A percentile compares a stretch with the other conserved stretches of the same genome.
Conservation (phyloP, 108 stramenopile genomes). For the Mediolabrus comicus region DNA sequence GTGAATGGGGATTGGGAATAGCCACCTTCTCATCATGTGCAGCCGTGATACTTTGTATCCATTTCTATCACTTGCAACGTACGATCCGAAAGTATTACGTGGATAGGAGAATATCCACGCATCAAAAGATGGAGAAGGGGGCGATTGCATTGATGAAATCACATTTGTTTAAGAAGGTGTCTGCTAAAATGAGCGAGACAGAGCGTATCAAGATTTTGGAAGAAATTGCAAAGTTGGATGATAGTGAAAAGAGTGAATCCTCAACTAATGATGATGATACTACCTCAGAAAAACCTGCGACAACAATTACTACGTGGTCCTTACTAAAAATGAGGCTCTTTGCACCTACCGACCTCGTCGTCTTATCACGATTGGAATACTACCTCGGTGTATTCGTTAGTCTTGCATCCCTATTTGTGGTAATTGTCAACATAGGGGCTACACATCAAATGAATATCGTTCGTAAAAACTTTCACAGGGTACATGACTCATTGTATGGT, state of each 20-base stretch:
- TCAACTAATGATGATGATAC: neutral
- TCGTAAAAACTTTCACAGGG: neutral
- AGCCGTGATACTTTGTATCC: neutral
- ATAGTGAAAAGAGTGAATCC: neutral
- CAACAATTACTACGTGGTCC: neutral
- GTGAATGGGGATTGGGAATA: constrained; percentile 4
- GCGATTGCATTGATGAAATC: neutral
- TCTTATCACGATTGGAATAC: neutral
- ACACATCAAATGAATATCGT: constrained; percentile 15
- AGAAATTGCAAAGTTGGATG: neutral
- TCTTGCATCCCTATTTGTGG: constrained; percentile 1
- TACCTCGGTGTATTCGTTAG: neutral
- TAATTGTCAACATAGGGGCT: constrained; percentile 27
- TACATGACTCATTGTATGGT: neutral
- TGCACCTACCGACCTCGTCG: neutral
- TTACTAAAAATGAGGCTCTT: neutral
- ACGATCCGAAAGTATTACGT: neutral
- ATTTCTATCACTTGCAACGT: neutral
- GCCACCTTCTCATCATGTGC: neutral
- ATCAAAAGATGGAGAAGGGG: neutral
- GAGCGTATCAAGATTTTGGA: neutral
- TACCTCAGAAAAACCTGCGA: neutral
- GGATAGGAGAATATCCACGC: neutral
- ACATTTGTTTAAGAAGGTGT: neutral
- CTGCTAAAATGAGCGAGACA: neutral